These are phyloP conservation scores for Chaetomium sp. DNA, from an alignment of 2,329 filamentous ascomycete species.

Conservation along the genomic window DNA sequence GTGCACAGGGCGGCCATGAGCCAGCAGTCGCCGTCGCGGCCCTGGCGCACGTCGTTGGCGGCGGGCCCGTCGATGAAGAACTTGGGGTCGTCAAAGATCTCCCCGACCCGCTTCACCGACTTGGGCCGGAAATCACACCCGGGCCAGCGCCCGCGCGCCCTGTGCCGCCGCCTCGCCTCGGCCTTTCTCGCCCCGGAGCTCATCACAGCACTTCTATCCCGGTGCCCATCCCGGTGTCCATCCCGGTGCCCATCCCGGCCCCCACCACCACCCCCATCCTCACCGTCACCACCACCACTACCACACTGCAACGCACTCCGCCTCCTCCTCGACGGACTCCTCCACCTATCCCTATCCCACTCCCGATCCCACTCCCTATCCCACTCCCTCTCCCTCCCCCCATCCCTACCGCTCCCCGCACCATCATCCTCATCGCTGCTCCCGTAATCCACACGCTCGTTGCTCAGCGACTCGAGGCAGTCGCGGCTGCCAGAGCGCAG, in stretches of 20 bases:
- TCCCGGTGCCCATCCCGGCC: not conserved
- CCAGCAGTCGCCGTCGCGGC: slow-evolving; percentile 81
- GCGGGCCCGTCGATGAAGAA: slow-evolving; percentile 79
- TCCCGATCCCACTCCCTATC: not conserved
- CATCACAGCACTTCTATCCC: not conserved
- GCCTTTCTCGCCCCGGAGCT: not conserved
- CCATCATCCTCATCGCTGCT: not conserved
- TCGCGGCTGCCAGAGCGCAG: slow-evolving; percentile 61
- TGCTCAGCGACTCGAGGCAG: slow-evolving; percentile 51
- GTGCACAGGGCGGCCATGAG: slow-evolving; percentile 79
- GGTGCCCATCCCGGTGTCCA: no score
- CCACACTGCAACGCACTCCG: not conserved
- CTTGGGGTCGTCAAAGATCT: slow-evolving; percentile 74
- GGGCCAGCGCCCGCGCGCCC: slow-evolving; percentile 16
- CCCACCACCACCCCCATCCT: no score
- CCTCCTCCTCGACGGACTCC: slow-evolving; percentile 21
- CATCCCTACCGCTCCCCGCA: not conserved
- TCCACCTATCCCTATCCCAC: not conserved
- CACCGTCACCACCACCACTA: no score
- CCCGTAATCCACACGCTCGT: slow-evolving; percentile 31
- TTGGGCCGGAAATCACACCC: slow-evolving; percentile 45
- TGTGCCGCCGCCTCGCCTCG: not conserved
- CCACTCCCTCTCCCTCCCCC: not conserved
- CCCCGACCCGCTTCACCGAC: slow-evolving; percentile 68
- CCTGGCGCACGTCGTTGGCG: slow-evolving; percentile 77